A percentile compares a stretch with the other conserved stretches of the same genome.
phyloP scores from a whole-genome alignment of 805 yeast genomes.

The Wickerhamiella spandovensis region DNA sequence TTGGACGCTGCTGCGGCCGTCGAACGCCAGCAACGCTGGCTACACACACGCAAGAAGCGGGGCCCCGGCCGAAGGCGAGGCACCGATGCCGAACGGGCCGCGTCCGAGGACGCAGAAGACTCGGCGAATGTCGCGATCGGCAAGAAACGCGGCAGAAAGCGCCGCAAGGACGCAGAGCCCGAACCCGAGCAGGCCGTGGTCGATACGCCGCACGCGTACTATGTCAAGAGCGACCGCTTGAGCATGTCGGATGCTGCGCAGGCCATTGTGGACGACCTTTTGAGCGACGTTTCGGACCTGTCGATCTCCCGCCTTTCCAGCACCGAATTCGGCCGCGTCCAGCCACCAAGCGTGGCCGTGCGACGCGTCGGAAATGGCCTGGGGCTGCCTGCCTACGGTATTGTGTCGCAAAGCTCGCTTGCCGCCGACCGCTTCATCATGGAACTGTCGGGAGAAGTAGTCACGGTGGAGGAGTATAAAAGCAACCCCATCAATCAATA shows the following conservation, averaged over 20 bases:
- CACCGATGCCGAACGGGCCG: slow-evolving; percentile 3
- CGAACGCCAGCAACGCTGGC: slow-evolving; percentile 25
- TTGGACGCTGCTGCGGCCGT: slow-evolving; percentile 34
- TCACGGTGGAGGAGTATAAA: slow-evolving; percentile 49
- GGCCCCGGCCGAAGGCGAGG: slow-evolving; percentile 9
- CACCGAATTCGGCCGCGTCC: neutral
- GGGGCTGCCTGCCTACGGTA: slow-evolving; percentile 59
- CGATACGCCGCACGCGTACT: slow-evolving; percentile 5
- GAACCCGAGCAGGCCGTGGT: neutral
- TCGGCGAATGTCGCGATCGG: slow-evolving; percentile 1
- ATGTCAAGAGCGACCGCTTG: neutral
- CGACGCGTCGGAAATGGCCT: slow-evolving; percentile 9
- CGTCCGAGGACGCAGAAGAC: slow-evolving; percentile 5
- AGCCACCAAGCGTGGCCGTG: neutral
- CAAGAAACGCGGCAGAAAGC: slow-evolving; percentile 6
- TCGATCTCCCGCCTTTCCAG: neutral
- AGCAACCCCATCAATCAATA: slow-evolving; percentile 65
- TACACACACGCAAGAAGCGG: slow-evolving; percentile 8
- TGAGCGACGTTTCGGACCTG: neutral
- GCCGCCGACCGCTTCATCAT: slow-evolving; percentile 38
- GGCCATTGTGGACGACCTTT: neutral
- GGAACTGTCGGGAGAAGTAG: slow-evolving; percentile 64
- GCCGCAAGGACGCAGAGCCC: neutral
- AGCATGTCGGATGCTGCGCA: slow-evolving; percentile 1
- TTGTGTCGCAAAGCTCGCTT: slow-evolving; percentile 33